phyloP scores from a whole-genome alignment of 768 basidiomycete species.

The Phylloporus sp. region DNA sequence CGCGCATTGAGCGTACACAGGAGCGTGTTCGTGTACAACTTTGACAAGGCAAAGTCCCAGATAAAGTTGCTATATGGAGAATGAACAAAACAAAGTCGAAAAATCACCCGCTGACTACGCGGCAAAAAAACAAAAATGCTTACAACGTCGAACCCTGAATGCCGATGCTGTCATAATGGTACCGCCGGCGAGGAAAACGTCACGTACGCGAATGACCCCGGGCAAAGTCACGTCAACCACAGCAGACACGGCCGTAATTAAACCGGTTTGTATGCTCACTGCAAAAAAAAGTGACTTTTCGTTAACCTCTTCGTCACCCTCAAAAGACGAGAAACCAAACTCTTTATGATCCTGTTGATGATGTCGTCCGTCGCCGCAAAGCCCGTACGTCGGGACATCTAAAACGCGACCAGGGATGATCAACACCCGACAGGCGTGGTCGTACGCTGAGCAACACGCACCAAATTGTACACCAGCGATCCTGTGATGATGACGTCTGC shows the following conservation, averaged over 20 bases:
- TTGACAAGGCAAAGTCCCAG: slow-evolving; percentile 25
- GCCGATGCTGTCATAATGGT: too few species aligned
- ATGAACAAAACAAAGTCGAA: too few species aligned
- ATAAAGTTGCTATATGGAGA: slow-evolving; percentile 10
- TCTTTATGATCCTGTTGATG: slow-evolving; percentile 39
- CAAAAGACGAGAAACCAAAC: too few species aligned
- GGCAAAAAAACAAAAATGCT: too few species aligned
- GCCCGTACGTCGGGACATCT: slow-evolving; percentile 41
- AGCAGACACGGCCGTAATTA: slow-evolving; percentile 4
- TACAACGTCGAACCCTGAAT: too few species aligned
- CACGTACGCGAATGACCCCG: slow-evolving; percentile 13
- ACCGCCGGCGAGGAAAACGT: neutral
- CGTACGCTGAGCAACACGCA: too few species aligned
- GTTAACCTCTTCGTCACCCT: too few species aligned
- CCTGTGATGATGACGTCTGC: slow-evolving; percentile 41
- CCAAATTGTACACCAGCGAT: slow-evolving; percentile 41
- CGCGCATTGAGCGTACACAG: slow-evolving; percentile 23
- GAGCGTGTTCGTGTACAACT: slow-evolving; percentile 23
- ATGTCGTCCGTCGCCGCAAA: slow-evolving; percentile 34
- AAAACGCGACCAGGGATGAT: too few species aligned
- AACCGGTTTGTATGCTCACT: slow-evolving; percentile 30
- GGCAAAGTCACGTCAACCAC: slow-evolving; percentile 19
- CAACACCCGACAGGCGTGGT: too few species aligned
- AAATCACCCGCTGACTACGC: too few species aligned
- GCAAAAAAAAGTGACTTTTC: too few species aligned